Evolutionary conservation across 208 protist genomes (phyloP).

Genomic region (Acanthamoeba healyi): DNA sequence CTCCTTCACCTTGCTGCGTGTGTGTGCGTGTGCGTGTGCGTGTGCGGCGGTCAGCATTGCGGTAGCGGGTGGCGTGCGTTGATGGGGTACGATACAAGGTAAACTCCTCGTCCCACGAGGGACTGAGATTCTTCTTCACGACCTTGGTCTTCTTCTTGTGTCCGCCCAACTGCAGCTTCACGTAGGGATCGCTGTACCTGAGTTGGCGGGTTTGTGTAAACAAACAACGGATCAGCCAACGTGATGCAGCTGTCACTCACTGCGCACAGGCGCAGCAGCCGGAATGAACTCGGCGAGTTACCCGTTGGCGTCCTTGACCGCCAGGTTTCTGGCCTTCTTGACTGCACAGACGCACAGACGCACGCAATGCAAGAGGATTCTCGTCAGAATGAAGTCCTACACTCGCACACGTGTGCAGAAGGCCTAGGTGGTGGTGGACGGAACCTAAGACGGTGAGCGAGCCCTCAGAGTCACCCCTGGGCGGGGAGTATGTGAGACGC

Average conservation of each 20-base stretch:
- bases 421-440: not conserved
- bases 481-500: slow-evolving; percentile 1
- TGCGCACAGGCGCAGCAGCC: too few relatives aligned
- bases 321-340: slow-evolving; percentile 25
- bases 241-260: not conserved
- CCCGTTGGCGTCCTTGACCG: slow-evolving; percentile 60
- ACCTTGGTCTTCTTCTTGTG: slow-evolving; percentile 71
- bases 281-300: not conserved
- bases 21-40: not conserved
- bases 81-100: not conserved
- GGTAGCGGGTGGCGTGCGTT: not conserved
- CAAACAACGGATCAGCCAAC: not conserved
- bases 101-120: slow-evolving; percentile 55
- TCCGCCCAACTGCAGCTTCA: slow-evolving; percentile 29
- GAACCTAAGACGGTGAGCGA: slow-evolving; percentile 21
- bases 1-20: slow-evolving; percentile 17
- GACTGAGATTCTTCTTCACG: slow-evolving; percentile 72
- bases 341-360: not conserved
- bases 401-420: too few relatives aligned
- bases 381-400: too few relatives aligned
- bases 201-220: too few relatives aligned
- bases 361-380: not conserved
- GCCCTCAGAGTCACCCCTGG: not conserved
- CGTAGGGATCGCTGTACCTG: slow-evolving; percentile 60
- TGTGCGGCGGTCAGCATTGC: too few relatives aligned